Base-by-base conservation (phyloP, 495 filamentous ascomycete genomes). In the Glonium stellatum region DNA sequence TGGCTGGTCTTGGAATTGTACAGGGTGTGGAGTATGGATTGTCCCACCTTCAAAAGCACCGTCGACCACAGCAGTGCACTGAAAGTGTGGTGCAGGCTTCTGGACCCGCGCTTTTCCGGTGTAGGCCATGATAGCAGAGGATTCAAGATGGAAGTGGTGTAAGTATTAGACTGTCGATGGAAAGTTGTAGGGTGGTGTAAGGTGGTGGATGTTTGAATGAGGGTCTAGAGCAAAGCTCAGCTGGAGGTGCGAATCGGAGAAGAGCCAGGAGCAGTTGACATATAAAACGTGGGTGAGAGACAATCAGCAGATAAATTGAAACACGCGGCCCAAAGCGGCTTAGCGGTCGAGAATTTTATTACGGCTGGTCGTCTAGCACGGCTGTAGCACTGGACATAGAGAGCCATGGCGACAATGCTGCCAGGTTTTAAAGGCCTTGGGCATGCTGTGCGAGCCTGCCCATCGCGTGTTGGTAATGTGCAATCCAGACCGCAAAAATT, bases 31-130 rank as follows among this genome's bases (percentile, higher is more conserved):
- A n/a, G 36, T 31, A 2, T 46, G 19, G 55, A 22, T 11, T 44
- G 12, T 44, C 48, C 48, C 59, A 70, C 69, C 69, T 70, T 71
- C 64, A 39, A 71, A 69, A 9, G 64, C 49, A 13, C 69, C 69
- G 39, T 69, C 67, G 11, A 71, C 59, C 15, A 71, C 69, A n/a
- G 69, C 63, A 25, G 65, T 69, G 62, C 69, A 51, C 31, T 50
- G 52, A 44, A 68, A 82, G 60, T 65, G 69, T 44, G 79, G 79
- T 55, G 79, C 79, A 58, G 77, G 79, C 27, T 78, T 73, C 63
- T 80, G 79, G 27, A 82, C 77, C 41, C 77, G 78, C 34, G 75
- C 79, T 48, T 66, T 60, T 47, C 61, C 66, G 25, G 59, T 25
- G 37, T 18, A 62, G n/a, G 66, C 63, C 66, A 69, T 69, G 25